phyloP scores from a whole-genome alignment of 2,329 filamentous ascomycete species.

The Fusarium nisikadoi region DNA sequence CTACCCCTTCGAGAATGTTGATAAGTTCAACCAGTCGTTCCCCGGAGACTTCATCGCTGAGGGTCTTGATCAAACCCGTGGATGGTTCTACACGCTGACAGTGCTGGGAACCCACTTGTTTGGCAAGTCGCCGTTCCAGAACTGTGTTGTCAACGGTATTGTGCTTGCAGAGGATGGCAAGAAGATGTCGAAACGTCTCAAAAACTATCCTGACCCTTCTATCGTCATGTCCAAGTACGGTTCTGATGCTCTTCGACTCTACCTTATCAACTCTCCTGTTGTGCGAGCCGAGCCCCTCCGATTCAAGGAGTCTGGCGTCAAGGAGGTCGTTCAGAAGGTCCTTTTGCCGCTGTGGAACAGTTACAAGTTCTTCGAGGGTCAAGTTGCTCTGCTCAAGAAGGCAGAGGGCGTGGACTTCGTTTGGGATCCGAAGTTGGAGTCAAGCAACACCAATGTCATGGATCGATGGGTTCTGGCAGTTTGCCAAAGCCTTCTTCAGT shows the following conservation, averaged over 20 bases:
- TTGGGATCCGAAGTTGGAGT: slow-evolving; percentile 80
- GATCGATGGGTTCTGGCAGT: slow-evolving; percentile 95
- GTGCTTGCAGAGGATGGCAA: slow-evolving; percentile 95
- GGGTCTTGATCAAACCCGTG: slow-evolving; percentile 90
- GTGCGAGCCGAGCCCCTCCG: slow-evolving; percentile 89
- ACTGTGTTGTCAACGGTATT: slow-evolving; percentile 96
- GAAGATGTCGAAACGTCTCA: slow-evolving; percentile 97
- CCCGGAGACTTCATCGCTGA: slow-evolving; percentile 96
- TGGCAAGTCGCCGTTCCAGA: slow-evolving; percentile 87
- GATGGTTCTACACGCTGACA: slow-evolving; percentile 95
- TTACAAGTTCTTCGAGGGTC: slow-evolving; percentile 95
- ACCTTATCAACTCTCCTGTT: slow-evolving; percentile 95
- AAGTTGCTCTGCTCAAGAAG: slow-evolving; percentile 88
- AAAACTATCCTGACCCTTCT: slow-evolving; percentile 92
- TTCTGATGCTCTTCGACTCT: slow-evolving; percentile 91
- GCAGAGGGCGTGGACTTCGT: slow-evolving; percentile 78
- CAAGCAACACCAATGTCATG: slow-evolving; percentile 89
- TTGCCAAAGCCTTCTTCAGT: slow-evolving; percentile 89
- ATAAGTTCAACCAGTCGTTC: slow-evolving; percentile 82
- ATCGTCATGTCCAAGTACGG: slow-evolving; percentile 89
- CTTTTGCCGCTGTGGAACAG: slow-evolving; percentile 94
- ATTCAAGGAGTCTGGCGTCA: slow-evolving; percentile 92
- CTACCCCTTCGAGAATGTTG: slow-evolving; percentile 90
- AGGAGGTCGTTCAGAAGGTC: slow-evolving; percentile 93
- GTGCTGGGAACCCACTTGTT: slow-evolving; percentile 91